These are phyloP conservation scores for Penicillium rolfsii DNA, from an alignment of 2,329 filamentous ascomycete genomes.

Conservation along the genomic window DNA sequence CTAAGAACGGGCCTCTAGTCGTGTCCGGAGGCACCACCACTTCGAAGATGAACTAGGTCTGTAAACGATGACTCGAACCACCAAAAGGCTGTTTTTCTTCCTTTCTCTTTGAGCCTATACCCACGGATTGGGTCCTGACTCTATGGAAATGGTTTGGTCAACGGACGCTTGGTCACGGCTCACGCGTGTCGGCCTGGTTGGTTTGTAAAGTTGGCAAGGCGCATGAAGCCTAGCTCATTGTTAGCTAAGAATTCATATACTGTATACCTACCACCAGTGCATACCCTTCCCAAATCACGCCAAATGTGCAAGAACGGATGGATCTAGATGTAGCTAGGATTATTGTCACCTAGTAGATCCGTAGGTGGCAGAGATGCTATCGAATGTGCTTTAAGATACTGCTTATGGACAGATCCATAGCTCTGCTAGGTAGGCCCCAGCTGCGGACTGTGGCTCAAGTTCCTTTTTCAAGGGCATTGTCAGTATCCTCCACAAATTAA, in stretches of 20 bases:
- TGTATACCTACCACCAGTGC: neutral
- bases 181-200: slow-evolving; percentile 3
- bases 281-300: neutral
- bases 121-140: neutral
- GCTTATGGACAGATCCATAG: too few species aligned
- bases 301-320: too few species aligned
- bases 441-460: too few species aligned
- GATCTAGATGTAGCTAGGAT: neutral
- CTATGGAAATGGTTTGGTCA: neutral
- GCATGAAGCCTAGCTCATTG: slow-evolving; percentile 13
- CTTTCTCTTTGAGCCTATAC: neutral
- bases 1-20: slow-evolving; percentile 44
- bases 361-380: neutral
- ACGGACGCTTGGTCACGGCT: neutral
- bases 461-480: too few species aligned
- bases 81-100: neutral
- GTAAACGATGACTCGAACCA: neutral
- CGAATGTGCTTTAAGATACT: too few species aligned
- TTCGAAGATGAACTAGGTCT: slow-evolving; percentile 34
- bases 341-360: neutral
- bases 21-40: slow-evolving; percentile 41
- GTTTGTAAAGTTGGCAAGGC: slow-evolving; percentile 19
- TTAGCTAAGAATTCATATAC: slow-evolving; percentile 19
- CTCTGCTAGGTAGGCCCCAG: too few species aligned
- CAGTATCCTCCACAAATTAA: too few species aligned